Conservation (phyloP, 805 yeast genomes). For the Candida berthetii region DNA sequence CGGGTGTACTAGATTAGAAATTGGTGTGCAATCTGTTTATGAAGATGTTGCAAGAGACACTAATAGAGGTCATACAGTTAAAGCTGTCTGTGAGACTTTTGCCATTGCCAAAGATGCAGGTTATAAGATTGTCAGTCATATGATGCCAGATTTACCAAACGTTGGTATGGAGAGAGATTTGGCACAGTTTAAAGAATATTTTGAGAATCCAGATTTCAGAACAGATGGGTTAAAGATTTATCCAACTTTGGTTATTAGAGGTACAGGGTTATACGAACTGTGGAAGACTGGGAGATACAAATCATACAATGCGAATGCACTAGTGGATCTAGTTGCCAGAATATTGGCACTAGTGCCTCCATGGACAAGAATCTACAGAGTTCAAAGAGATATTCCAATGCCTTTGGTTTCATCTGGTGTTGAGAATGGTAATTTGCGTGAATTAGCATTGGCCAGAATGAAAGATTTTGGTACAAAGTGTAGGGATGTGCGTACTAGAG, state of each 20-base stretch:
- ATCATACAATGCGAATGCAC: constrained; percentile 90
- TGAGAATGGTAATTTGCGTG: constrained; percentile 94
- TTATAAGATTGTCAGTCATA: constrained; percentile 94
- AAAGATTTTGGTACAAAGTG: constrained; percentile 95
- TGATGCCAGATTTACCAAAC: constrained; percentile 99
- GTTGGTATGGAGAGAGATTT: constrained; percentile 98
- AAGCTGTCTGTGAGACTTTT: constrained; percentile 93
- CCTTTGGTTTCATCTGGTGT: constrained; percentile 97
- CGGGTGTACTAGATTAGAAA: constrained; percentile 95
- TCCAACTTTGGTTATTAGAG: constrained; percentile 94
- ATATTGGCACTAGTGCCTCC: constrained; percentile 96
- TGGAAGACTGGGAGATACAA: constrained; percentile 96
- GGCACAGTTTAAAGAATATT: constrained; percentile 93
- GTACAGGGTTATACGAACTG: constrained; percentile 93
- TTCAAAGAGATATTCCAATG: constrained; percentile 98
- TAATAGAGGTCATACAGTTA: constrained; percentile 96
- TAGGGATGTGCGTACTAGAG: constrained; percentile 95
- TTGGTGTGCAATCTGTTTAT: constrained; percentile 95
- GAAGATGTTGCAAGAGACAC: constrained; percentile 99
- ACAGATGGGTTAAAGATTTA: constrained; percentile 95
- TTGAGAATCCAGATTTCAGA: constrained; percentile 93
- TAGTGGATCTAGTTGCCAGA: constrained; percentile 92
- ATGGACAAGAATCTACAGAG: constrained; percentile 98
- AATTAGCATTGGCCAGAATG: constrained; percentile 94
- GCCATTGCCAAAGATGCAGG: constrained; percentile 97